A percentile compares a stretch with the other conserved stretches of the same genome.
Conservation (phyloP, 2,329 filamentous ascomycete genomes). For the Aspergillus sp. region DNA sequence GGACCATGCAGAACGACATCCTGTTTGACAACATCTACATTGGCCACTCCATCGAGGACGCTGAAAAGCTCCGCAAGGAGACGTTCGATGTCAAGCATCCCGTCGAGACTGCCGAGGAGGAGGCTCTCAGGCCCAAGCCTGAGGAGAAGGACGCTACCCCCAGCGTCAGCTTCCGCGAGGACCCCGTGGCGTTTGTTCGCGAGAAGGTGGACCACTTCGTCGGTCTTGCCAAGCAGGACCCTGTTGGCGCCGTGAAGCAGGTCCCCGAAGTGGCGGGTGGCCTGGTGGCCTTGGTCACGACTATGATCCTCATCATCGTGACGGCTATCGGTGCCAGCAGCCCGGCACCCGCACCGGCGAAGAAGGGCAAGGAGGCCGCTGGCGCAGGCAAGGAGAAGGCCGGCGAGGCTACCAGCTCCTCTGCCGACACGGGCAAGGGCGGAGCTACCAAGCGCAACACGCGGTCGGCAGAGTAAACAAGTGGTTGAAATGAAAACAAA, state of each 20-base stretch:
- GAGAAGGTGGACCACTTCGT: conserved; percentile 93
- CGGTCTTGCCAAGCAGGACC: conserved; percentile 71
- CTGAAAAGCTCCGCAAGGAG: conserved; percentile 77
- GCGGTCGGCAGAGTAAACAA: conserved; percentile 29
- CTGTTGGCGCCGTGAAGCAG: conserved; percentile 73
- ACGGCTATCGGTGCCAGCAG: conserved; percentile 55
- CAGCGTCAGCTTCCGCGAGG: conserved; percentile 80
- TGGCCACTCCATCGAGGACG: conserved; percentile 90
- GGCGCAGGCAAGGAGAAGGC: conserved; percentile 53
- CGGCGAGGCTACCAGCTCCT: conserved; percentile 51
- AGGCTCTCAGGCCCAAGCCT: conserved; percentile 70
- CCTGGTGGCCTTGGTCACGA: conserved; percentile 60
- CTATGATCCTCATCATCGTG: conserved; percentile 61
- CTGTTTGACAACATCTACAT: conserved; percentile 99
- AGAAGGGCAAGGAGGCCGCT: conserved; percentile 68
- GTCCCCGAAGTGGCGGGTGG: conserved; percentile 85
- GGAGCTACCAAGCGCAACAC: conserved; percentile 55
- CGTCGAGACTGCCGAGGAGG: conserved; percentile 70
- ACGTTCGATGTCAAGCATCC: conserved; percentile 82
- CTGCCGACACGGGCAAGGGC: conserved; percentile 65
- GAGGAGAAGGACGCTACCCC: conserved; percentile 56
- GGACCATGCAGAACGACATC: conserved; percentile 99
- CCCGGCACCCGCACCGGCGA: conserved; percentile 56
- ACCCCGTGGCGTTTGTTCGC: conserved; percentile 77
- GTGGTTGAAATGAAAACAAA: conserved; percentile 1